A percentile compares a stretch with the other conserved stretches of the same genome.
These are phyloP conservation scores for Chytridiales sp. DNA, from an alignment of 371 early-diverging fungal species.

Conservation along the genomic window DNA sequence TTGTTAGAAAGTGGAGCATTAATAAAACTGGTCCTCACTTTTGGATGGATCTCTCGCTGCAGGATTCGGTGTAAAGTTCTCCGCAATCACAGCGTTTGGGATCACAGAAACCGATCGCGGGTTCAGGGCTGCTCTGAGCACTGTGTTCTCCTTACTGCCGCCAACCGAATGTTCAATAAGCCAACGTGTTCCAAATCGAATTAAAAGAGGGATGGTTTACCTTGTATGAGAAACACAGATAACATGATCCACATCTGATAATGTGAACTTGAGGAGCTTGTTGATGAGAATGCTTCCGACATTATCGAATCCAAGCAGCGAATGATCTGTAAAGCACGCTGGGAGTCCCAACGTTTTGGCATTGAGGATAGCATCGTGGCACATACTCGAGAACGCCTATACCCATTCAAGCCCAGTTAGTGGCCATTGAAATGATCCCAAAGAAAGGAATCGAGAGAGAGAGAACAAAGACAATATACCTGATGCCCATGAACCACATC, in stretches of 20 bases:
- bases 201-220: constrained; percentile 33
- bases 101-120: constrained; percentile 94
- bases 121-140: constrained; percentile 87
- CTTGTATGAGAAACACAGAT: constrained; percentile 98
- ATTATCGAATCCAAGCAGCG: constrained; percentile 96
- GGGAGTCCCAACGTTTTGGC: constrained; percentile 94
- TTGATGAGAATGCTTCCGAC: constrained; percentile 92
- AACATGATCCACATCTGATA: constrained; percentile 93
- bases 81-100: constrained; percentile 96
- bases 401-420: background rate
- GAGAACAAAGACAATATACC: constrained; percentile 24
- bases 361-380: constrained; percentile 95
- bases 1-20: background rate
- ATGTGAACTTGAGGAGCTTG: constrained; percentile 90
- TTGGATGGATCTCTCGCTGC: constrained; percentile 71
- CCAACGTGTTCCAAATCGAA: background rate
- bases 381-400: constrained; percentile 87
- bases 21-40: constrained; percentile 55
- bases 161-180: no score
- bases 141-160: constrained; percentile 94
- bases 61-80: constrained; percentile 86
- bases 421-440: constrained; percentile 3
- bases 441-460: constrained; percentile 6
- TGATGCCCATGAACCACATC: constrained; percentile 98
- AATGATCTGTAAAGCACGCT: constrained; percentile 98